A percentile compares a stretch with the other conserved stretches of the same genome.
These are phyloP conservation scores for Rhizopogon sp. DNA, from an alignment of 768 basidiomycete genomes.

Conservation along the genomic window DNA sequence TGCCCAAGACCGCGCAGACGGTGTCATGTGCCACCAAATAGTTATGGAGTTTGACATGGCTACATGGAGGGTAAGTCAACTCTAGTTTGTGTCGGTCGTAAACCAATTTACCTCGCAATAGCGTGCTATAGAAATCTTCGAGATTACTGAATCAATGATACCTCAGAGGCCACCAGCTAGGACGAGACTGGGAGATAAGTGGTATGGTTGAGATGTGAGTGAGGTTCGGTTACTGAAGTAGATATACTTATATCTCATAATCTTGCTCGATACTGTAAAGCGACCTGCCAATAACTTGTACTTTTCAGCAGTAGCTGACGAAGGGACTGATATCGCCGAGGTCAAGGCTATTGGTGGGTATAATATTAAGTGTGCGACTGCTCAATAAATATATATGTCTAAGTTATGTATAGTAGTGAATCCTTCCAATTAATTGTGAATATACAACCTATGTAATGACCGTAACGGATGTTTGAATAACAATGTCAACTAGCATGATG, in stretches of 20 bases:
- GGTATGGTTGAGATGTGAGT: conserved; percentile 52
- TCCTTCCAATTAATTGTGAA: background rate
- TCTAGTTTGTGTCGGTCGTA: background rate
- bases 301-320: background rate
- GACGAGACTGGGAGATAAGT: conserved; percentile 57
- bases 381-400: too few species aligned
- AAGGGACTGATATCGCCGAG: too few species aligned
- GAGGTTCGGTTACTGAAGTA: background rate
- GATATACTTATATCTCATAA: background rate
- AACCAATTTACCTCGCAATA: conserved; percentile 22
- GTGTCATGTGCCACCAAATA: conserved; percentile 74
- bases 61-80: conserved; percentile 70
- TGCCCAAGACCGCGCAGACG: conserved; percentile 56
- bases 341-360: too few species aligned
- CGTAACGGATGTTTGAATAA: background rate
- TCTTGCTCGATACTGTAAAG: background rate
- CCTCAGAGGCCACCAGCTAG: conserved; percentile 63
- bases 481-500: conserved; percentile 41
- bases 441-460: background rate
- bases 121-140: conserved; percentile 85
- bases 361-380: too few species aligned
- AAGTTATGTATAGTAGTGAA: background rate
- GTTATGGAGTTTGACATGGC: conserved; percentile 90
- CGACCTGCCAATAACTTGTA: background rate
- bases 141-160: conserved; percentile 71